Evolutionary conservation across 805 yeast species (phyloP).

Genomic region (Lipomyces spencermartinsiae): DNA sequence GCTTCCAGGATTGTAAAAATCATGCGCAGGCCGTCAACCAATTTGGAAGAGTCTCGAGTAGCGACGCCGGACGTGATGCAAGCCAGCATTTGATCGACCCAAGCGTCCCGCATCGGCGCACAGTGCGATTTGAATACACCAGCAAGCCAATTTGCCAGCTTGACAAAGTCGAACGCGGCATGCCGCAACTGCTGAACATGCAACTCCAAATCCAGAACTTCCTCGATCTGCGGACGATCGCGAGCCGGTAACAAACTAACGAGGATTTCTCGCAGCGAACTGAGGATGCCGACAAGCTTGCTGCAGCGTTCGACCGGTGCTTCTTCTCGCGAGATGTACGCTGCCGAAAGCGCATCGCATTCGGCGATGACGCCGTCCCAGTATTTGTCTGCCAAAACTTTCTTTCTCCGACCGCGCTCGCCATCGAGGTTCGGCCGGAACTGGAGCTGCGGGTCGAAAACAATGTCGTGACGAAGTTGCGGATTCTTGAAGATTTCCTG

Average conservation of each 20-base stretch:
- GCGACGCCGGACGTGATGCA: slow-evolving; percentile 50
- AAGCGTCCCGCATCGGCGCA: slow-evolving; percentile 92
- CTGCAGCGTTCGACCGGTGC: slow-evolving; percentile 36
- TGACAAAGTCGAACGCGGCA: slow-evolving; percentile 69
- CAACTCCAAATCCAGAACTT: slow-evolving; percentile 76
- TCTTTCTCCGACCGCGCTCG: slow-evolving; percentile 84
- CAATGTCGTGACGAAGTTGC: slow-evolving; percentile 88
- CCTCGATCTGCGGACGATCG: slow-evolving; percentile 69
- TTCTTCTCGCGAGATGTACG: neutral
- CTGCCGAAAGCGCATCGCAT: slow-evolving; percentile 49
- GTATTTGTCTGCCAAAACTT: slow-evolving; percentile 75
- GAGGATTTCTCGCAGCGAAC: slow-evolving; percentile 78
- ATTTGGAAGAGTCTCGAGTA: slow-evolving; percentile 41
- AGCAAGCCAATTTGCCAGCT: slow-evolving; percentile 75
- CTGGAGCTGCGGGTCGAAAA: slow-evolving; percentile 90
- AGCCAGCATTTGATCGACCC: slow-evolving; percentile 82
- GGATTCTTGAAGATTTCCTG: slow-evolving; percentile 90
- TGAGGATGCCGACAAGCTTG: slow-evolving; percentile 71
- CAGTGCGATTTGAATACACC: slow-evolving; percentile 84
- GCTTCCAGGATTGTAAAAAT: slow-evolving; percentile 86
- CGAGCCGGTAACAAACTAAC: slow-evolving; percentile 76
- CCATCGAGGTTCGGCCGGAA: slow-evolving; percentile 91
- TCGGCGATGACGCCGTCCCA: slow-evolving; percentile 81
- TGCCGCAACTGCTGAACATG: slow-evolving; percentile 75
- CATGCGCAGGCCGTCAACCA: slow-evolving; percentile 78